phyloP scores from a whole-genome alignment of 805 yeast species.

The Groenewaldozyma salmanticensis region DNA sequence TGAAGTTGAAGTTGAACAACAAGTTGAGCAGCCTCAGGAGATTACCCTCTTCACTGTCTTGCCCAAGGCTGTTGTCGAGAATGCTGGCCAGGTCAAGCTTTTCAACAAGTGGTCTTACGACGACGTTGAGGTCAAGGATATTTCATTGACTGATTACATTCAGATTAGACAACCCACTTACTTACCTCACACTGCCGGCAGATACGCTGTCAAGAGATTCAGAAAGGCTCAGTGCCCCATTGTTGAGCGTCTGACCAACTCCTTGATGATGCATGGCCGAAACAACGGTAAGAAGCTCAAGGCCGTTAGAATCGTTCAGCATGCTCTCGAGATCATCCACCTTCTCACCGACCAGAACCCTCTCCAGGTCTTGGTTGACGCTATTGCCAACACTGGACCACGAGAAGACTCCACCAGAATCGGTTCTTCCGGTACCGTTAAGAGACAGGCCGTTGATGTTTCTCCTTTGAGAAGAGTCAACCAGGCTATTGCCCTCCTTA shows the following conservation, averaged over 20 bases:
- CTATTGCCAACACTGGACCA: slow-evolving; percentile 99
- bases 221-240: slow-evolving; percentile 99
- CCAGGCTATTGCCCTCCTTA: slow-evolving; percentile 96
- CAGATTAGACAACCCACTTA: slow-evolving; percentile 97
- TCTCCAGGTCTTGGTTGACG: slow-evolving; percentile 97
- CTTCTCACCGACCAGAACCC: slow-evolving; percentile 99
- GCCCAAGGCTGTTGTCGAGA: slow-evolving; percentile 94
- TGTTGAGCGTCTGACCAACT: slow-evolving; percentile 98
- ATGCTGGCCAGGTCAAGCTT: slow-evolving; percentile 91
- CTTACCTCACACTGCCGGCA: slow-evolving; percentile 98
- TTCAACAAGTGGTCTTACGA: slow-evolving; percentile 99
- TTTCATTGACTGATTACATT: slow-evolving; percentile 96
- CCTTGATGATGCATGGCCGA: slow-evolving; percentile 99
- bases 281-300: slow-evolving; percentile 99
- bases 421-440: slow-evolving; percentile 99
- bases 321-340: slow-evolving; percentile 95
- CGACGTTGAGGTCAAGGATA: slow-evolving; percentile 95
- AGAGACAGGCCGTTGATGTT: slow-evolving; percentile 99
- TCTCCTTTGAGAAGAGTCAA: slow-evolving; percentile 99
- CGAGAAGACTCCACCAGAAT: slow-evolving; percentile 99
- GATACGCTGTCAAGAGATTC: slow-evolving; percentile 99
- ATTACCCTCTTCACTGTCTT: slow-evolving; percentile 86
- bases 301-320: slow-evolving; percentile 99
- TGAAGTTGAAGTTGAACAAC: no score
- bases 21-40: slow-evolving; percentile 29